Percentiles rank a stretch among this genome's conserved stretches.
These are phyloP conservation scores for Peronospora farinosa DNA, from an alignment of 352 stramenopile species.

Conservation along the genomic window DNA sequence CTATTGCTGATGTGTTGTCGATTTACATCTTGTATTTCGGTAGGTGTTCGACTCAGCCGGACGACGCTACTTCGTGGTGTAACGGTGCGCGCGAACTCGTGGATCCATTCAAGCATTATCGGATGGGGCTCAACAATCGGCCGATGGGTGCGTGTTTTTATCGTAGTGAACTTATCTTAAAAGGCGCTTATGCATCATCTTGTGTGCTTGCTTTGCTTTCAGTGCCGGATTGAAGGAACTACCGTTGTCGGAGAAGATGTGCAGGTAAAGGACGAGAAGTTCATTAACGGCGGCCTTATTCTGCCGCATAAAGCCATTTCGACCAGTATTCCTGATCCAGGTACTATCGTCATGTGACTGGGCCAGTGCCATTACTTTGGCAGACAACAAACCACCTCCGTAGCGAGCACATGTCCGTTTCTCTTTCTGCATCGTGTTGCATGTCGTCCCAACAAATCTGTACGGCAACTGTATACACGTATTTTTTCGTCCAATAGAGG, in stretches of 20 bases:
- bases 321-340: constrained; percentile 72
- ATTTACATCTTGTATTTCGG: constrained; percentile 1
- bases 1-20: not conserved
- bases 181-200: not conserved
- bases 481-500: constrained; percentile 19
- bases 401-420: not conserved
- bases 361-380: not conserved
- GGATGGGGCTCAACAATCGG: constrained; percentile 85
- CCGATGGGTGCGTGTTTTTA: constrained; percentile 51
- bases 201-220: constrained; percentile 3
- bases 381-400: not conserved
- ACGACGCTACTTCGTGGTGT: constrained; percentile 74
- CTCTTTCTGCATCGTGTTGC: not conserved
- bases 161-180: not conserved
- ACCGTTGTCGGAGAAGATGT: constrained; percentile 85
- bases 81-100: constrained; percentile 73
- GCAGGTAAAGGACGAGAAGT: constrained; percentile 84
- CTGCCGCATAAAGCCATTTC: constrained; percentile 86
- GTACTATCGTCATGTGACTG: constrained; percentile 84
- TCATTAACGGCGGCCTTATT: constrained; percentile 85
- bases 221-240: constrained; percentile 80
- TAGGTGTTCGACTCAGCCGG: constrained; percentile 76
- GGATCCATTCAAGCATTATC: constrained; percentile 86
- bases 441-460: constrained; percentile 14
- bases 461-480: no score